phyloP scores from a whole-genome alignment of 106 monocot species.

The Dioscorea alata region DNA sequence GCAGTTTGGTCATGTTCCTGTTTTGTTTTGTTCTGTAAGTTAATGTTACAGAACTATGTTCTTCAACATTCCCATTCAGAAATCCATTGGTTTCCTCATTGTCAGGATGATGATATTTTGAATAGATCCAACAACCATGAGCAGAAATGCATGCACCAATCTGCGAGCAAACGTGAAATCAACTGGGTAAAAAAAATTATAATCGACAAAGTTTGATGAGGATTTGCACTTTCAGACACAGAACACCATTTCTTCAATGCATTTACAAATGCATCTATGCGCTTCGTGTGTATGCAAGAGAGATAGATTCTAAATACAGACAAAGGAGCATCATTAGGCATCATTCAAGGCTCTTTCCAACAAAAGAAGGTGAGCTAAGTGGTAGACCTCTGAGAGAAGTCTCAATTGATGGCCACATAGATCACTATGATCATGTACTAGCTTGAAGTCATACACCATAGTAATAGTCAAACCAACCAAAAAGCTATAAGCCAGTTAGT shows the following conservation, averaged over 20 bases:
- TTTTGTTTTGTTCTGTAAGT: conserved; percentile 5
- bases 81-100: conserved; percentile 26
- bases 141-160: conserved; percentile 38
- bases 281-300: not conserved
- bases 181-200: conserved; percentile 26
- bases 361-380: too few species aligned
- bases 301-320: not conserved
- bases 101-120: not conserved
- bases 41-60: conserved; percentile 3
- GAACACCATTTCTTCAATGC: not conserved
- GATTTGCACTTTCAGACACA: conserved; percentile 40
- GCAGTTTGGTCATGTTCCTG: not conserved
- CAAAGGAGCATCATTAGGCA: not conserved
- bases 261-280: not conserved
- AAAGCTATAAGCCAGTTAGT: not conserved
- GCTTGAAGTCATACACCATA: too few species aligned
- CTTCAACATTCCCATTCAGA: conserved; percentile 8
- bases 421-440: too few species aligned
- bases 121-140: conserved; percentile 42
- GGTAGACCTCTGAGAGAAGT: too few species aligned
- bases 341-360: too few species aligned
- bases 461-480: not conserved
- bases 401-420: too few species aligned
- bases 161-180: conserved; percentile 3
- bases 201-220: conserved; percentile 21